Conservation (phyloP, 2,329 filamentous ascomycete species). For the Exophiala calicioides region DNA sequence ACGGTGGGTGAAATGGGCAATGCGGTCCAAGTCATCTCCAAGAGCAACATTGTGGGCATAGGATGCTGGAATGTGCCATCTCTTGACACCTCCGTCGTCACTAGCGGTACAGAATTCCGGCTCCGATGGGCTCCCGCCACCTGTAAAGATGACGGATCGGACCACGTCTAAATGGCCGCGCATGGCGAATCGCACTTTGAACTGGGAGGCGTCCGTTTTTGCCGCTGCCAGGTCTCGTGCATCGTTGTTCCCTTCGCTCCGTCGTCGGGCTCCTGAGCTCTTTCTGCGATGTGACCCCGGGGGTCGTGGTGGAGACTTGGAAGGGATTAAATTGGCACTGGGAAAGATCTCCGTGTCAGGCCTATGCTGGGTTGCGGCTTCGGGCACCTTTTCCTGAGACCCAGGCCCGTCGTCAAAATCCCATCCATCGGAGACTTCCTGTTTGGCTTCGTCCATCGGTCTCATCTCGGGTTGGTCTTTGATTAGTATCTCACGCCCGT, state of each 20-base stretch:
- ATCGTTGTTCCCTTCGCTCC: conserved; percentile 66
- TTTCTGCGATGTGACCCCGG: conserved; percentile 71
- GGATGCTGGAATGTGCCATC: conserved; percentile 88
- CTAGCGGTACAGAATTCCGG: conserved; percentile 96
- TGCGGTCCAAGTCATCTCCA: conserved; percentile 82
- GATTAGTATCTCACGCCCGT: conserved; percentile 53
- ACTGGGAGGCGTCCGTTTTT: conserved; percentile 71
- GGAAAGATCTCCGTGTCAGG: conserved; percentile 90
- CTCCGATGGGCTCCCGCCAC: conserved; percentile 90
- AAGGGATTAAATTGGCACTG: conserved; percentile 70
- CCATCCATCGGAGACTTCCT: conserved; percentile 74
- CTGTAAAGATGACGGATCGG: conserved; percentile 92
- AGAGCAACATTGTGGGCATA: conserved; percentile 56
- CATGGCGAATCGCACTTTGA: conserved; percentile 90
- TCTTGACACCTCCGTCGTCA: conserved; percentile 93
- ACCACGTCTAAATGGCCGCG: conserved; percentile 93
- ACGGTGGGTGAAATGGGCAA: conserved; percentile 91
- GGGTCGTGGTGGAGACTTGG: conserved; percentile 74
- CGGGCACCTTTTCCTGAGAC: conserved; percentile 47
- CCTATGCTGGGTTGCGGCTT: conserved; percentile 58
- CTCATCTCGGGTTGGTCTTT: conserved; percentile 50
- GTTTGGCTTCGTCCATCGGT: conserved; percentile 33
- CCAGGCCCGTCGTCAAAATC: conserved; percentile 80
- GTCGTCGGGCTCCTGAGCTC: conserved; percentile 71
- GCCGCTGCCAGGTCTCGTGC: conserved; percentile 48